These are phyloP conservation scores for Pisolithus orientalis DNA, from an alignment of 768 basidiomycete species.

Conservation along the genomic window DNA sequence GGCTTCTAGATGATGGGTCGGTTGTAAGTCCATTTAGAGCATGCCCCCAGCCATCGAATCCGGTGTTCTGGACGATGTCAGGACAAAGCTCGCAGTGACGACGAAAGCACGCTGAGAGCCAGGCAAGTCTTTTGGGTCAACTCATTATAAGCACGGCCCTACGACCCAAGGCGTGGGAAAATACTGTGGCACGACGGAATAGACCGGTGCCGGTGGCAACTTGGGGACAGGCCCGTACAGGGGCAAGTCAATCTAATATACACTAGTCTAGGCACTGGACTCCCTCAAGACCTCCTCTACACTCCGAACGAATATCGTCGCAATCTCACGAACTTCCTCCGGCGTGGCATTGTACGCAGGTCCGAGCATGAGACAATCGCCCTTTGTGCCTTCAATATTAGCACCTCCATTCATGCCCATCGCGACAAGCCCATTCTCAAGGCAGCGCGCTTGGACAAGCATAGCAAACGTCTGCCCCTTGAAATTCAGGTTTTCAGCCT, in stretches of 20 bases:
- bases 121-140: constrained; percentile 12
- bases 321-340: constrained; percentile 65
- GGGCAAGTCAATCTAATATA: too few relatives aligned
- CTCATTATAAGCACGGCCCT: constrained; percentile 7
- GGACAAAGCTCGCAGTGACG: constrained; percentile 18
- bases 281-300: constrained; percentile 58
- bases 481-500: constrained; percentile 41
- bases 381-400: constrained; percentile 61
- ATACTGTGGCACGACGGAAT: constrained; percentile 2
- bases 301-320: constrained; percentile 55
- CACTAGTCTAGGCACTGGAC: constrained; percentile 10
- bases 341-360: constrained; percentile 77
- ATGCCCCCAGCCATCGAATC: constrained; percentile 83
- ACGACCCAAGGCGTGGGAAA: constrained; percentile 29
- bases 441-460: constrained; percentile 60
- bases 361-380: constrained; percentile 67
- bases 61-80: constrained; percentile 11
- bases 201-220: not conserved
- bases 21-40: constrained; percentile 91
- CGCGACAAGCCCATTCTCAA: constrained; percentile 60
- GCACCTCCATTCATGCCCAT: constrained; percentile 74
- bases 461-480: constrained; percentile 55
- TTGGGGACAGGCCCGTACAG: too few relatives aligned
- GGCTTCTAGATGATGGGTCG: constrained; percentile 64
- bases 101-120: constrained; percentile 17